Evolutionary conservation across 2,329 filamentous ascomycete species (phyloP).

Genomic region (Boeremia lycopersici): DNA sequence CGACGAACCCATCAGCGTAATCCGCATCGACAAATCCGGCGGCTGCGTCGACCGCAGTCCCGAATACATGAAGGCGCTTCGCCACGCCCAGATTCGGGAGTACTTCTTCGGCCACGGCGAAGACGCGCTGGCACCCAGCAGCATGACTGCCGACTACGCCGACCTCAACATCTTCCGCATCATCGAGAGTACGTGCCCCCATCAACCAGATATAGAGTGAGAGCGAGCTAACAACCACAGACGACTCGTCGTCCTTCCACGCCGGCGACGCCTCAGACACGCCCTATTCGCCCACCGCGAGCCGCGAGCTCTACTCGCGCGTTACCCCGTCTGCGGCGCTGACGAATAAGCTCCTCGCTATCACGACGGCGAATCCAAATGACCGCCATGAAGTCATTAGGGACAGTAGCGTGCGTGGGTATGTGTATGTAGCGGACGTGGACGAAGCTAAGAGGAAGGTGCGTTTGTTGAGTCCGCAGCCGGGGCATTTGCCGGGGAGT

Average conservation of each 20-base stretch:
- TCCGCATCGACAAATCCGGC: constrained; percentile 82
- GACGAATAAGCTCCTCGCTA: constrained; percentile 81
- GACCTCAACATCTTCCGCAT: constrained; percentile 75
- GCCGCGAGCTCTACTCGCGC: constrained; percentile 60
- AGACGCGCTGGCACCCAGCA: constrained; percentile 81
- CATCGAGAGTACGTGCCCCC: constrained; percentile 56
- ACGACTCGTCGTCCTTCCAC: constrained; percentile 34
- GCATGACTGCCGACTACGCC: constrained; percentile 80
- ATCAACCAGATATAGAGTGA: not conserved
- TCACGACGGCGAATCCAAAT: constrained; percentile 76
- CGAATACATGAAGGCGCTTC: constrained; percentile 72
- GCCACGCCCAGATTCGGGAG: constrained; percentile 80
- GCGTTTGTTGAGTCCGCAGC: constrained; percentile 81
- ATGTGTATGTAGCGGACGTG: constrained; percentile 89
- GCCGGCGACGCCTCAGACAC: constrained; percentile 55
- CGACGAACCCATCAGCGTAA: constrained; percentile 73
- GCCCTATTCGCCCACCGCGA: constrained; percentile 50
- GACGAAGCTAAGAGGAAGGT: constrained; percentile 83
- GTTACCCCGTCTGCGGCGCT: constrained; percentile 70
- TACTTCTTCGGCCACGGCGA: constrained; percentile 88
- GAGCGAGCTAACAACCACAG: not conserved
- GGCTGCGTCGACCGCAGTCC: constrained; percentile 81
- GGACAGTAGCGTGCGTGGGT: constrained; percentile 85
- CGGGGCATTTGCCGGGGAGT: constrained; percentile 76
- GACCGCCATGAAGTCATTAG: constrained; percentile 75